Conservation (phyloP, 139 green algal genomes). For the Chara braunii region DNA sequence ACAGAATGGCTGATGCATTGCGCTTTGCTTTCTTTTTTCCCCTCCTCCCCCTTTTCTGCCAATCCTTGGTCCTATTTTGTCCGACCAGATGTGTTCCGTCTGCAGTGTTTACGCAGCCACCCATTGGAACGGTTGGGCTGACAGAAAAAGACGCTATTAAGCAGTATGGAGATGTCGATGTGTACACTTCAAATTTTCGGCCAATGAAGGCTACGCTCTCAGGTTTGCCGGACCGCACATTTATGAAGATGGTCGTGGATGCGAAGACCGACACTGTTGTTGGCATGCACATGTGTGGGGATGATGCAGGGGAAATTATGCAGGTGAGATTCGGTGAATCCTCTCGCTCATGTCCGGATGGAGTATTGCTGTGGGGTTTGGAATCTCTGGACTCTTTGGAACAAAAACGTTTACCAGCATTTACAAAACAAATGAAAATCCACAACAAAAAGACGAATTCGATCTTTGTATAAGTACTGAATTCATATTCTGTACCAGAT, state of each 20-base stretch:
- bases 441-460: too few species aligned
- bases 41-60: too few species aligned
- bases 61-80: background rate
- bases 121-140: slow-evolving; percentile 79
- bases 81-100: background rate
- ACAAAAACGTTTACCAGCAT: too few species aligned
- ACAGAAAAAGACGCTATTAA: slow-evolving; percentile 66
- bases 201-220: slow-evolving; percentile 91
- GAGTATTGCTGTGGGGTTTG: too few species aligned
- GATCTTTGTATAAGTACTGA: too few species aligned
- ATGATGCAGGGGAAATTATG: slow-evolving; percentile 89
- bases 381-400: too few species aligned
- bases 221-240: slow-evolving; percentile 45
- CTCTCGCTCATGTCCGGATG: too few species aligned
- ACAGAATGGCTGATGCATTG: too few species aligned
- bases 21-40: too few species aligned
- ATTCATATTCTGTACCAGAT: too few species aligned
- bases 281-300: slow-evolving; percentile 90
- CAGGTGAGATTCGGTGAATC: too few species aligned
- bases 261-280: slow-evolving; percentile 58
- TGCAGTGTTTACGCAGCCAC: slow-evolving; percentile 78
- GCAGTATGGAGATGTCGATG: slow-evolving; percentile 65
- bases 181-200: slow-evolving; percentile 84
- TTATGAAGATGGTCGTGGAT: slow-evolving; percentile 79
- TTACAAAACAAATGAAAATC: too few species aligned